Evolutionary conservation across 2,329 filamentous ascomycete species (phyloP), one percentile per base, ranked within the genome.

Genomic region (Coniochaeta prunicola): DNA sequence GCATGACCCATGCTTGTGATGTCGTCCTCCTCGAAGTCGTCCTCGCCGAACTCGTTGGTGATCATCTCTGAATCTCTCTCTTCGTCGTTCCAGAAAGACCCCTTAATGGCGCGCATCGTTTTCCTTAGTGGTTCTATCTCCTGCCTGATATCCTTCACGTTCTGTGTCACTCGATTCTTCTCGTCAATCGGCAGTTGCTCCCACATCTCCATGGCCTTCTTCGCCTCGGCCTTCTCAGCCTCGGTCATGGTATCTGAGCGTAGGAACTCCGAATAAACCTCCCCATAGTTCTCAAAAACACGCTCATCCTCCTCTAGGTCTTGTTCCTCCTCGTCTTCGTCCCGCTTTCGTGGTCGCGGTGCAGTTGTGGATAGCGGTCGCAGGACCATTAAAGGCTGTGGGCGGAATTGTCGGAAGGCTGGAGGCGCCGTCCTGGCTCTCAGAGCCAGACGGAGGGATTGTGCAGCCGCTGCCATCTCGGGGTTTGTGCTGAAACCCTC

Each of bases 1-100:
- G 82, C 86, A 74, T 99, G 92, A 0, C 86, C 94, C 72, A 91
- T 81, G 57, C 85, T 85, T 60, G 89, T 89, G 60, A 99, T 89
- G 71, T 96, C 92, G 69, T 96, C 89, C 64, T 91, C 88, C 63
- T 89, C 82, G 70, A 88, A 90, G 63, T 86, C 81, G 59, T 85
- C 80, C 45, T 76, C 73, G 58, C 87, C 82, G 1, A 76, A 73
- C 63, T 84, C 79, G 61, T 84, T 78, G 19, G 73, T 75, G 59
- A 78, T 71, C 33, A 76, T 71, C 53, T 80, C 77, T 9, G 72
- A 70, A 56, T 81, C 78, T 15, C 71, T 70, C 63, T 81, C 80
- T n/a, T 77, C 75, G 40, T 76, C 73, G 63, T 73, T 77, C 79
- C 79, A 82, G 59, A 81, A 80, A 4, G 71, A 72, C 50, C 70